These are phyloP conservation scores for Penicillium sp. DNA, from an alignment of 2,329 filamentous ascomycete genomes.

Conservation along the genomic window DNA sequence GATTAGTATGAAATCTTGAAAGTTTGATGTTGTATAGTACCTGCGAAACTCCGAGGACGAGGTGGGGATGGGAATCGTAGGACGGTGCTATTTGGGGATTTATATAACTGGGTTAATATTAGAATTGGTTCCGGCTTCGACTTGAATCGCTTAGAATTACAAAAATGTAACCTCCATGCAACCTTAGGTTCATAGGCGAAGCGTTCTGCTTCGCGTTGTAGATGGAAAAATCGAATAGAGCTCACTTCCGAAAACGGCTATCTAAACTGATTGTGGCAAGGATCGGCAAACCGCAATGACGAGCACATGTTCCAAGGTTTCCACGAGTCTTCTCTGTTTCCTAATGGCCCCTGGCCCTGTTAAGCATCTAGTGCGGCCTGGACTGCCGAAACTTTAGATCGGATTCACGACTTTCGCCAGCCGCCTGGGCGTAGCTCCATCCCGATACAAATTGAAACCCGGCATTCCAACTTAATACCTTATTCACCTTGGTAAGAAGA, in stretches of 20 bases:
- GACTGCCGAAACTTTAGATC: not conserved
- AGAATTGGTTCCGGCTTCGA: not conserved
- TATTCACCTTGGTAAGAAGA: too few relatives aligned
- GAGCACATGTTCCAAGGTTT: not conserved
- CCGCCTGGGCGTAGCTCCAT: not conserved
- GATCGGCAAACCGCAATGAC: not conserved
- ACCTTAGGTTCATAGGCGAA: not conserved
- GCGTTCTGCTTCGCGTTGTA: not conserved
- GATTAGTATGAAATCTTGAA: not conserved
- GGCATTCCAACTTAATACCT: not conserved
- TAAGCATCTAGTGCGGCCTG: not conserved
- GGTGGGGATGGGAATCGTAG: not conserved
- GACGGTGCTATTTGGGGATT: not conserved
- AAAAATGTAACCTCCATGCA: not conserved
- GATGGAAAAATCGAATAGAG: not conserved
- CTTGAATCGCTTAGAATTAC: not conserved
- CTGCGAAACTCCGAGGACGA: not conserved
- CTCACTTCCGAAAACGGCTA: not conserved
- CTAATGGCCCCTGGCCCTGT: not conserved
- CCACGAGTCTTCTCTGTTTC: not conserved
- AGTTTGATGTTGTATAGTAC: not conserved
- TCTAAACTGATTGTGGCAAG: too few relatives aligned
- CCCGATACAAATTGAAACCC: not conserved
- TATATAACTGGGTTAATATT: not conserved
- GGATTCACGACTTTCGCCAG: not conserved